phyloP scores from a whole-genome alignment of 495 filamentous ascomycete genomes.

The Penicillium steckii region DNA sequence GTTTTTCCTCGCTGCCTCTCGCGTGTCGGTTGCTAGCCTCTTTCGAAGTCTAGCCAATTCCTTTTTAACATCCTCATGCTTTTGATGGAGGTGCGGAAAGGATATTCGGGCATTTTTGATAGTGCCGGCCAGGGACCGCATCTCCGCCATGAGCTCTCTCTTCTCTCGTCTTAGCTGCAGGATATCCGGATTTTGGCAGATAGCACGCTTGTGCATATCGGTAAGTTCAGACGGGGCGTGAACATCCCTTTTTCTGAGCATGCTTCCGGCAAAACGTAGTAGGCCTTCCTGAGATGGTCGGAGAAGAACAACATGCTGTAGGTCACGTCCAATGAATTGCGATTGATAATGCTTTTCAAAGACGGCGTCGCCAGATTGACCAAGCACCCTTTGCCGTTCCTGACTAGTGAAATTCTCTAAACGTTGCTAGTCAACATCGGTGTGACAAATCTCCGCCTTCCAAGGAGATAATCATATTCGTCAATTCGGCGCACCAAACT shows the following conservation, averaged over 20 bases:
- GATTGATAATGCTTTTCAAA: constrained; percentile 33
- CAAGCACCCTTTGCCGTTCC: constrained; percentile 29
- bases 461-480: background rate
- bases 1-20: constrained; percentile 28
- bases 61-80: constrained; percentile 19
- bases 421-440: background rate
- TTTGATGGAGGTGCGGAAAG: constrained; percentile 28
- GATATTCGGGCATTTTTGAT: constrained; percentile 18
- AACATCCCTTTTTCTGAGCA: constrained; percentile 27
- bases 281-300: constrained; percentile 22
- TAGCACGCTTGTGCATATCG: constrained; percentile 20
- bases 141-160: constrained; percentile 29
- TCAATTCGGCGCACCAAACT: constrained; percentile 6
- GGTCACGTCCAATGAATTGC: constrained; percentile 27
- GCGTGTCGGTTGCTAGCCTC: constrained; percentile 17
- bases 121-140: constrained; percentile 27
- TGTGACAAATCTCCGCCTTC: background rate
- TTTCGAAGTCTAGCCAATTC: constrained; percentile 25
- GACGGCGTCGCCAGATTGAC: constrained; percentile 26
- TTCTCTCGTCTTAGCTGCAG: constrained; percentile 26
- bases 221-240: constrained; percentile 24
- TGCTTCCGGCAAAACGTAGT: constrained; percentile 15
- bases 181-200: constrained; percentile 23
- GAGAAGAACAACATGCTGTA: constrained; percentile 30
- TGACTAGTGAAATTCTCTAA: constrained; percentile 30